phyloP scores from a whole-genome alignment of 2,329 filamentous ascomycete species.

The Botryotinia globosa region DNA sequence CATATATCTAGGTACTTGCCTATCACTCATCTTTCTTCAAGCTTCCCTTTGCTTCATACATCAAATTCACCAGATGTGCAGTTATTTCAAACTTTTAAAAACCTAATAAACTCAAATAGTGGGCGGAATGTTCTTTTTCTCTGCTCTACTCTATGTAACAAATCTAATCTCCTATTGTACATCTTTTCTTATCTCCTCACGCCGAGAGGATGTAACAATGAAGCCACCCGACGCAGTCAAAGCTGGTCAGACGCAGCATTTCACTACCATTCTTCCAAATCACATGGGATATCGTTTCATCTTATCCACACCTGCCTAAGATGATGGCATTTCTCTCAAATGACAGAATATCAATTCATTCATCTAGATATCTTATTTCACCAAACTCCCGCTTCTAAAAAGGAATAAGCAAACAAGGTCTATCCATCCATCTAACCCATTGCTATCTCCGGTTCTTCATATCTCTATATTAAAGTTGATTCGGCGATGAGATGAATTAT shows the following conservation, averaged over 20 bases:
- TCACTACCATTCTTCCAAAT: not conserved
- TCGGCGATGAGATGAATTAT: not conserved
- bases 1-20: not conserved
- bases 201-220: not conserved
- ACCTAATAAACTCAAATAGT: not conserved
- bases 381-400: conserved; percentile 6
- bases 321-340: not conserved
- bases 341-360: not conserved
- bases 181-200: not conserved
- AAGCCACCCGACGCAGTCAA: not conserved
- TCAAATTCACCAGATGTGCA: not conserved
- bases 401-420: conserved; percentile 8
- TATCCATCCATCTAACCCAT: not conserved
- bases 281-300: not conserved
- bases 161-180: not conserved
- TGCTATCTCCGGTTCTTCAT: not conserved
- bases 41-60: not conserved
- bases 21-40: not conserved
- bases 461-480: not conserved
- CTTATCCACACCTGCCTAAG: not conserved
- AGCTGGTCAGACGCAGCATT: not conserved
- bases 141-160: not conserved
- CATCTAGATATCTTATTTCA: not conserved
- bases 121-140: conserved; percentile 1
- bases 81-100: not conserved